These are phyloP conservation scores for Agaricales sp. DNA, from an alignment of 1,284 basidiomycete species.

Conservation along the genomic window DNA sequence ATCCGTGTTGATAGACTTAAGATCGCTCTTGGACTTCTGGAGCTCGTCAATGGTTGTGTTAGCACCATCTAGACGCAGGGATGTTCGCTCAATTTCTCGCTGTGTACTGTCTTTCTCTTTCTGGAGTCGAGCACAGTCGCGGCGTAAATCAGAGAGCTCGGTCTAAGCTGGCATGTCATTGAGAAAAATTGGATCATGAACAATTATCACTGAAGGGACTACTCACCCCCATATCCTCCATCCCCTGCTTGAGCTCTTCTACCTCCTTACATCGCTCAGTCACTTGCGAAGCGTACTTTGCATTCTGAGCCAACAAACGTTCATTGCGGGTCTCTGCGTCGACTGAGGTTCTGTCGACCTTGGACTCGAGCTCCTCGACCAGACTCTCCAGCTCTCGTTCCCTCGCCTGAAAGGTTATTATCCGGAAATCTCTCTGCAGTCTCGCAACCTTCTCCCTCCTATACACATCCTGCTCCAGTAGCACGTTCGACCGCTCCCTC, in stretches of 20 bases:
- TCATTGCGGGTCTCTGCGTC: not conserved
- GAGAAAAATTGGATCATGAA: too few species aligned
- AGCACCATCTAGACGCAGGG: slow-evolving; percentile 45
- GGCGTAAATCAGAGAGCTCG: not conserved
- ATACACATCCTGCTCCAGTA: not conserved
- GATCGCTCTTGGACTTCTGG: slow-evolving; percentile 43
- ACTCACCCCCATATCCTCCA: not conserved
- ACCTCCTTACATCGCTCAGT: not conserved
- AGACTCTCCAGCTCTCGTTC: slow-evolving; percentile 16
- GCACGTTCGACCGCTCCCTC: not conserved
- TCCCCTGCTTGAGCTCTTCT: not conserved
- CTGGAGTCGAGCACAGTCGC: not conserved
- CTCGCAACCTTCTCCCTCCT: not conserved
- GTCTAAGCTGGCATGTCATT: not conserved
- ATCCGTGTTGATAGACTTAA: slow-evolving; percentile 41
- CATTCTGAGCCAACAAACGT: not conserved
- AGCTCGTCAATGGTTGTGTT: slow-evolving; percentile 42
- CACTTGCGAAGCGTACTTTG: not conserved
- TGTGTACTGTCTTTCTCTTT: slow-evolving; percentile 46
- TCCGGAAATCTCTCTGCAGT: not conserved
- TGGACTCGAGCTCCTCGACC: slow-evolving; percentile 16
- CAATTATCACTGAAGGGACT: too few species aligned
- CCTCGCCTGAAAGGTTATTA: slow-evolving; percentile 10
- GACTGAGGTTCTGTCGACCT: not conserved
- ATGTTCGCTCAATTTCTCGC: slow-evolving; percentile 47